Percentiles rank a stretch among this genome's conserved stretches.
phyloP scores from a whole-genome alignment of 2,329 filamentous ascomycete species.

The Endothia cerciana region DNA sequence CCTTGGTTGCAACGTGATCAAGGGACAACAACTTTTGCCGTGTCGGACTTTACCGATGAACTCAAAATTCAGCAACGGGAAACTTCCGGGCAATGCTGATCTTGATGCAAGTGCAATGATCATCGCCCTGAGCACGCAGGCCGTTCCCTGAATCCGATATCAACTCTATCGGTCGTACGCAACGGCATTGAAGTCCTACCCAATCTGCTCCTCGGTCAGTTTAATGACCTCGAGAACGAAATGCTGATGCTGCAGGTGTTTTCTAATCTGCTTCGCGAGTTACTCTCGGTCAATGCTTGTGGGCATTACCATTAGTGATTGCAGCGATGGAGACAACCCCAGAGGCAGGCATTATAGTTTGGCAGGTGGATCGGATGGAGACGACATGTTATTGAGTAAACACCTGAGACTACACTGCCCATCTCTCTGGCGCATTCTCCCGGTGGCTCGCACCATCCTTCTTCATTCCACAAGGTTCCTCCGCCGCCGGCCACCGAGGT shows the following conservation, averaged over 20 bases:
- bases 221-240: not conserved
- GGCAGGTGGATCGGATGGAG: not conserved
- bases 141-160: not conserved
- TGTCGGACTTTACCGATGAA: not conserved
- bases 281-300: not conserved
- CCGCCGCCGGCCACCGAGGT: not conserved
- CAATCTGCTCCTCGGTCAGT: not conserved
- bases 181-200: not conserved
- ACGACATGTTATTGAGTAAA: not conserved
- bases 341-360: not conserved
- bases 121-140: not conserved
- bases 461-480: not conserved
- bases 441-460: not conserved
- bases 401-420: too few relatives aligned
- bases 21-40: not conserved
- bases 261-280: too few relatives aligned
- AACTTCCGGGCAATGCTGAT: not conserved
- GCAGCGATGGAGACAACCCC: not conserved
- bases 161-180: not conserved
- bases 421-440: too few relatives aligned
- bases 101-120: not conserved
- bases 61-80: not conserved
- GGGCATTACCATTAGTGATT: not conserved
- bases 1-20: not conserved
- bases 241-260: not conserved